Evolutionary conservation across 179 eudicot genomes (phyloP).

Genomic region (Corrigiola litoralis): DNA sequence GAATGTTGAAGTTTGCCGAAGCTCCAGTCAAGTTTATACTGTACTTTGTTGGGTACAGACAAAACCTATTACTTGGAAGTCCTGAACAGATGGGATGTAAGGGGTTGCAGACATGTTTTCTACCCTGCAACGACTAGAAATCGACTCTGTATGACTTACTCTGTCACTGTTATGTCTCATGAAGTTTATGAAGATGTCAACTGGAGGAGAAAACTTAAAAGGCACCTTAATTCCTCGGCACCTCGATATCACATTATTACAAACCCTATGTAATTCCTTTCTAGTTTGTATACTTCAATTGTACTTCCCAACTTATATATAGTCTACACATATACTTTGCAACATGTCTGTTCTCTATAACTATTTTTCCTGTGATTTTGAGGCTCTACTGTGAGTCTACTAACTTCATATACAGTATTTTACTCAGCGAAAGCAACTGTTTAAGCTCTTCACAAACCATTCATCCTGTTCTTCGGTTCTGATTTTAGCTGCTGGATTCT

Average conservation of each 20-base stretch:
- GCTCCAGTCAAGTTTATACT: too few species aligned
- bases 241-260: slow-evolving; percentile 6
- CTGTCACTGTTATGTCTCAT: too few species aligned
- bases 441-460: slow-evolving; percentile 13
- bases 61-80: too few species aligned
- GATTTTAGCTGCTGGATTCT: slow-evolving; percentile 61
- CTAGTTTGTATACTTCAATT: not conserved
- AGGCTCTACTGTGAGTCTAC: slow-evolving; percentile 4
- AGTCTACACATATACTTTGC: not conserved
- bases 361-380: slow-evolving; percentile 1
- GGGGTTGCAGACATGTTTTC: too few species aligned
- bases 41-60: too few species aligned
- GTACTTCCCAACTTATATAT: not conserved
- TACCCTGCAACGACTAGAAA: too few species aligned
- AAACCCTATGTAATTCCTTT: not conserved
- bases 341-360: not conserved
- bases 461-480: slow-evolving; percentile 33
- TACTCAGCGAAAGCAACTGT: not conserved
- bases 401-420: slow-evolving; percentile 15
- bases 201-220: not conserved
- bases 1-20: too few species aligned
- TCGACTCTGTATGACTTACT: too few species aligned
- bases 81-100: too few species aligned
- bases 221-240: not conserved
- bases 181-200: too few species aligned